Evolutionary conservation across 306 rosid genomes (phyloP).

Genomic region (Gillenia trifoliata): DNA sequence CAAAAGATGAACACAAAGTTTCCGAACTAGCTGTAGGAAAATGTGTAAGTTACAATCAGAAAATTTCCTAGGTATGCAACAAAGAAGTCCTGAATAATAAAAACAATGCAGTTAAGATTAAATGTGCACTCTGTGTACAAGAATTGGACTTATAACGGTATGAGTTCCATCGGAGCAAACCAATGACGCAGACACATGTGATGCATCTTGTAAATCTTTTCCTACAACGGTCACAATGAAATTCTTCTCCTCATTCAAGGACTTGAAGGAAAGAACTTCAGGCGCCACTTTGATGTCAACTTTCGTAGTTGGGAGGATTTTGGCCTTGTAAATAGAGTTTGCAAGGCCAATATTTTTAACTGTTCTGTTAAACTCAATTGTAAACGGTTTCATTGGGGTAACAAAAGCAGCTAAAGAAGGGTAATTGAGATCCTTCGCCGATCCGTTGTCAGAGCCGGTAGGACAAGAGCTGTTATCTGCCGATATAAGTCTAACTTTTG

Average conservation of each 20-base stretch:
- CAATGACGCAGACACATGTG: background rate
- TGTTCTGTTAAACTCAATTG: conserved; percentile 10
- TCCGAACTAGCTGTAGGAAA: background rate
- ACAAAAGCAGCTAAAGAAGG: conserved; percentile 18
- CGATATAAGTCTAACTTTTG: background rate
- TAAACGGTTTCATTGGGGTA: background rate
- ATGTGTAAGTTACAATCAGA: background rate
- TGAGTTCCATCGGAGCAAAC: conserved; percentile 21
- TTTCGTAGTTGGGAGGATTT: background rate
- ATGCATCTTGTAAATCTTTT: background rate
- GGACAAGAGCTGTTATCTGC: conserved; percentile 6
- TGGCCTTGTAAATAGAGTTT: conserved; percentile 7
- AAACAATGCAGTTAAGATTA: background rate
- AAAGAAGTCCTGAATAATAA: background rate
- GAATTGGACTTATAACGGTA: conserved; percentile 18
- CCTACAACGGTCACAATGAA: conserved; percentile 21
- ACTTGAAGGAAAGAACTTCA: conserved; percentile 7
- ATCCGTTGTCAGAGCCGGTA: background rate
- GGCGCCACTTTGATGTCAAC: conserved; percentile 15
- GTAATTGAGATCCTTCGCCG: conserved; percentile 9
- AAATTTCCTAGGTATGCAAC: background rate
- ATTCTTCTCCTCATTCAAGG: conserved; percentile 21
- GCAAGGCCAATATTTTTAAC: conserved; percentile 28
- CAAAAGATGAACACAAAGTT: too few relatives aligned
- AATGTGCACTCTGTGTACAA: background rate